Evolutionary conservation across 2,329 filamentous ascomycete genomes (phyloP).

Genomic region (Ilyonectria sp.): DNA sequence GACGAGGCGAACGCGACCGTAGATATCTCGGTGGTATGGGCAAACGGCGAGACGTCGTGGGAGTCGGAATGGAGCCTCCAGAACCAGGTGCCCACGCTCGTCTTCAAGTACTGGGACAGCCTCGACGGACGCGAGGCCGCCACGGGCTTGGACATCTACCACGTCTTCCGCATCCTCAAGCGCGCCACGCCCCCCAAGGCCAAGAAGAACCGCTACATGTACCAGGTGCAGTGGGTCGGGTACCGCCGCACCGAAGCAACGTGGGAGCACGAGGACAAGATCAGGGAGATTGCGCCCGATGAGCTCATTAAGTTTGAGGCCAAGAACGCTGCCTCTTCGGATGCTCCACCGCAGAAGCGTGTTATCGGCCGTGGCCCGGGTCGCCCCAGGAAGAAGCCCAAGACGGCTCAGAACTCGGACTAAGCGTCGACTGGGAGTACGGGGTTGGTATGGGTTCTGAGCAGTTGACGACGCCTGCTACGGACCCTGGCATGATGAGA

Average conservation of each 20-base stretch:
- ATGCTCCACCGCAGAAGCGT: constrained; percentile 38
- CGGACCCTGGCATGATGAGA: background rate
- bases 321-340: constrained; percentile 33
- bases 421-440: background rate
- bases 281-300: constrained; percentile 42
- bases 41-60: constrained; percentile 44
- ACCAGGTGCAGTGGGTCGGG: constrained; percentile 48
- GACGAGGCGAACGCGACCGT: constrained; percentile 43
- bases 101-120: constrained; percentile 48
- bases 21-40: constrained; percentile 45
- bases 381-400: constrained; percentile 46
- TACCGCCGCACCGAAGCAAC: constrained; percentile 44
- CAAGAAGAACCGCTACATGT: constrained; percentile 39
- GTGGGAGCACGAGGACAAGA: constrained; percentile 43
- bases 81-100: constrained; percentile 43
- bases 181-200: constrained; percentile 33
- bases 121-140: constrained; percentile 43
- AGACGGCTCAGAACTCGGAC: background rate
- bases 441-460: background rate
- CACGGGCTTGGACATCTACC: constrained; percentile 43
- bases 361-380: constrained; percentile 40
- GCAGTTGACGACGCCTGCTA: background rate
- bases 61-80: constrained; percentile 48
- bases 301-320: constrained; percentile 46
- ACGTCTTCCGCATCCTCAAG: constrained; percentile 48